These are phyloP conservation scores for Osmanthus fragrans DNA, from an alignment of 257 asterid genomes.

Conservation along the genomic window DNA sequence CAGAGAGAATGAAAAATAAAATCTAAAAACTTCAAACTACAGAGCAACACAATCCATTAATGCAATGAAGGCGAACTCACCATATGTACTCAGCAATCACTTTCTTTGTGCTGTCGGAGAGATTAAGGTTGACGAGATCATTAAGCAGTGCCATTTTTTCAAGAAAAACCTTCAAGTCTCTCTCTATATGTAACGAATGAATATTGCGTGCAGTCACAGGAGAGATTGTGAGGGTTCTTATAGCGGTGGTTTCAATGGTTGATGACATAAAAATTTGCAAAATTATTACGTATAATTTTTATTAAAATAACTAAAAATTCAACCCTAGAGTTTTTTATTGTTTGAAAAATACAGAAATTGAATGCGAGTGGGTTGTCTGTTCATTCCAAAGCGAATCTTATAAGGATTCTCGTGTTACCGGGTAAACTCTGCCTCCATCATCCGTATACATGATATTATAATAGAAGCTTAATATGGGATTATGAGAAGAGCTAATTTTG, in stretches of 20 bases:
- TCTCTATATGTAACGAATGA: background rate
- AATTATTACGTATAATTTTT: background rate
- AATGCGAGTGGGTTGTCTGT: background rate
- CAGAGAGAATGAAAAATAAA: background rate
- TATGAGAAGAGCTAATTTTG: too few species aligned
- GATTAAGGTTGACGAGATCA: slow-evolving; percentile 44
- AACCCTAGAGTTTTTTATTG: background rate
- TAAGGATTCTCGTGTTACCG: background rate
- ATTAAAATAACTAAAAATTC: background rate
- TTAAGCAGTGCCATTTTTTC: slow-evolving; percentile 36
- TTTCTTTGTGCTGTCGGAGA: slow-evolving; percentile 40
- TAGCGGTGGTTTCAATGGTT: background rate
- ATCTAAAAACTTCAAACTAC: background rate
- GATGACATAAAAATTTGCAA: background rate
- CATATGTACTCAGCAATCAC: slow-evolving; percentile 53
- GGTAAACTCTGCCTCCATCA: too few species aligned
- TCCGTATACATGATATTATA: too few species aligned
- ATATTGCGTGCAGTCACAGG: background rate
- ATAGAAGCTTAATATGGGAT: too few species aligned
- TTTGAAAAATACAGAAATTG: background rate
- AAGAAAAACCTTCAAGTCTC: background rate
- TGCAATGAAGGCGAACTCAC: slow-evolving; percentile 15
- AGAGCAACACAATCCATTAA: background rate
- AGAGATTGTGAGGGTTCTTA: background rate
- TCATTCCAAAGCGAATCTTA: background rate